Percentiles rank a stretch among this genome's conserved stretches.
Evolutionary conservation across 2,329 filamentous ascomycete species (phyloP).

Genomic region (Xylariaceae sp.): DNA sequence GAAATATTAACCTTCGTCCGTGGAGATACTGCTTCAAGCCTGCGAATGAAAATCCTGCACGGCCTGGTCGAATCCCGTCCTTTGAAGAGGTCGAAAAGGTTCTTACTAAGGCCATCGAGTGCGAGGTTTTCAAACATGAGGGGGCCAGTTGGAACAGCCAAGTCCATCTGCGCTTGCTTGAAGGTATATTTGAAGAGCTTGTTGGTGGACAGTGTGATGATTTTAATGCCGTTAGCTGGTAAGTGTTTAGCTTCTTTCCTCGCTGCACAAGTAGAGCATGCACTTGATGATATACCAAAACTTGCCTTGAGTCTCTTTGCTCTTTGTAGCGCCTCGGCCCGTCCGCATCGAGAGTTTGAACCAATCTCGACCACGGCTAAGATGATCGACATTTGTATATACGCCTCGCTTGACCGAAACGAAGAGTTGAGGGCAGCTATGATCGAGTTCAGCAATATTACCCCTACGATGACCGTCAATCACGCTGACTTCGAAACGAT

Average conservation of each 20-base stretch:
- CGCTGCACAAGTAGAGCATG: background rate
- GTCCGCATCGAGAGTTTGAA: background rate
- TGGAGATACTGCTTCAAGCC: conserved; percentile 7
- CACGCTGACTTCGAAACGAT: conserved; percentile 6
- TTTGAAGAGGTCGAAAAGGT: conserved; percentile 6
- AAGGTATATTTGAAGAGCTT: background rate
- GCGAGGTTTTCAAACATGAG: background rate
- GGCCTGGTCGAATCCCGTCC: conserved; percentile 5
- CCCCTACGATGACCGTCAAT: conserved; percentile 1
- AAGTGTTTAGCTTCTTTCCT: background rate
- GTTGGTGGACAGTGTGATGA: background rate
- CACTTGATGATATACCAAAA: no score
- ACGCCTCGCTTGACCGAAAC: background rate
- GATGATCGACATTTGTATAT: conserved; percentile 7
- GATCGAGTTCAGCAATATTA: background rate
- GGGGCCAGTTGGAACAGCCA: conserved; percentile 3
- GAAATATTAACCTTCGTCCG: background rate
- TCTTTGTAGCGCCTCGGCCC: background rate
- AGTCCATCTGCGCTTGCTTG: background rate
- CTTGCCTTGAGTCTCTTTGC: background rate
- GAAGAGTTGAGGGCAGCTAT: conserved; percentile 1
- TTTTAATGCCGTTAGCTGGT: conserved; percentile 4
- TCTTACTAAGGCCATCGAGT: conserved; percentile 2
- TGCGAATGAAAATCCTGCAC: background rate
- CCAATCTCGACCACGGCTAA: background rate